phyloP scores from a whole-genome alignment of 805 yeast genomes.

The Middelhovenomyces tepae region DNA sequence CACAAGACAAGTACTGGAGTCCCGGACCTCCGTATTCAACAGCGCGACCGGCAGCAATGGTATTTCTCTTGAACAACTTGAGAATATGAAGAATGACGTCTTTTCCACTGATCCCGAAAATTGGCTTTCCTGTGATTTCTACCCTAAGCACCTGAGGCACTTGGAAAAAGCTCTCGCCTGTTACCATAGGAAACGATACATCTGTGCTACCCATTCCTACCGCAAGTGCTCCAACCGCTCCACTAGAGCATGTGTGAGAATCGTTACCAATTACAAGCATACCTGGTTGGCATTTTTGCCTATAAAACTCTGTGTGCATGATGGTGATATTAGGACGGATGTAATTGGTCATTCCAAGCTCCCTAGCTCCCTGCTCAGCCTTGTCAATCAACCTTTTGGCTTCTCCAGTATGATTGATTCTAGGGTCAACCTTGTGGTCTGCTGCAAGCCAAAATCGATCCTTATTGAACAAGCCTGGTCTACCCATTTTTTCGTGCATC shows the following conservation, averaged over 20 bases:
- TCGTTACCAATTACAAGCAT: constrained; percentile 11
- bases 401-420: constrained; percentile 11
- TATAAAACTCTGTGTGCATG: constrained; percentile 12
- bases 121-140: constrained; percentile 9
- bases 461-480: constrained; percentile 9
- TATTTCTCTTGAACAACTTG: constrained; percentile 8
- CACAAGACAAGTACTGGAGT: constrained; percentile 20
- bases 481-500: constrained; percentile 9
- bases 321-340: constrained; percentile 11
- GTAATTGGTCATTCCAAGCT: constrained; percentile 8
- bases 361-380: constrained; percentile 11
- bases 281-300: constrained; percentile 12
- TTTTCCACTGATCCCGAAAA: constrained; percentile 11
- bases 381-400: constrained; percentile 7
- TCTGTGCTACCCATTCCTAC: constrained; percentile 11
- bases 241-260: constrained; percentile 12
- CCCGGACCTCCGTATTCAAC: constrained; percentile 27
- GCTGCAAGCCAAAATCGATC: constrained; percentile 13
- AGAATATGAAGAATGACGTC: constrained; percentile 10
- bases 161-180: constrained; percentile 12
- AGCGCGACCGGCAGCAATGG: constrained; percentile 16
- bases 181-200: constrained; percentile 10
- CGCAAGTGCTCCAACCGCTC: constrained; percentile 9
- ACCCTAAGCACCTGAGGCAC: constrained; percentile 10
- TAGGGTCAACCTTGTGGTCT: constrained; percentile 13